Percentiles rank a stretch among this genome's conserved stretches.
Evolutionary conservation across 768 basidiomycete species (phyloP).

Genomic region (Rhizopogon vinicolor): DNA sequence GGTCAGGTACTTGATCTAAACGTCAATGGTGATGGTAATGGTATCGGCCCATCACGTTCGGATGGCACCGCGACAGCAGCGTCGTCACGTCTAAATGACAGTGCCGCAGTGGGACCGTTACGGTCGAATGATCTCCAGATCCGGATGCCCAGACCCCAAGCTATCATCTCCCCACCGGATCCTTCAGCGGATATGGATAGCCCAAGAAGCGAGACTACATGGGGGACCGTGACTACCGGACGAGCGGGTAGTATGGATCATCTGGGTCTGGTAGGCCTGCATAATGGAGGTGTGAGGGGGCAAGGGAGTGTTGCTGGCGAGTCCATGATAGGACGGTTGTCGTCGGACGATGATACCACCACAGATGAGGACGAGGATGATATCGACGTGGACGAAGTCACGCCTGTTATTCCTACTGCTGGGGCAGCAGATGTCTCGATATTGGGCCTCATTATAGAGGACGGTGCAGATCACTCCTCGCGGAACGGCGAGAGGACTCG

Average conservation of each 20-base stretch:
- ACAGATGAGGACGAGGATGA: slow-evolving; percentile 14
- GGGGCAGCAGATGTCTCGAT: slow-evolving; percentile 15
- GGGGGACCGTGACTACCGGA: slow-evolving; percentile 30
- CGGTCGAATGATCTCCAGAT: neutral
- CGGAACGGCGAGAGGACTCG: slow-evolving; percentile 6
- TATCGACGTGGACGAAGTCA: slow-evolving; percentile 6
- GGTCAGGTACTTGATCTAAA: slow-evolving; percentile 14
- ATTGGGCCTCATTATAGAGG: slow-evolving; percentile 28
- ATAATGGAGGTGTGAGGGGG: slow-evolving; percentile 24
- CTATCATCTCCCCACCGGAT: slow-evolving; percentile 9
- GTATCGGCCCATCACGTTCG: slow-evolving; percentile 1
- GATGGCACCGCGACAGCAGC: slow-evolving; percentile 8
- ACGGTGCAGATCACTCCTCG: slow-evolving; percentile 19
- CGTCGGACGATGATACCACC: slow-evolving; percentile 4
- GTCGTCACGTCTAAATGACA: slow-evolving; percentile 5
- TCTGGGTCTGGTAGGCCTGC: slow-evolving; percentile 27
- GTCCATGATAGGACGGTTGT: slow-evolving; percentile 15
- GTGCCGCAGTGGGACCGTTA: slow-evolving; percentile 1
- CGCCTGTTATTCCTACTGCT: slow-evolving; percentile 16
- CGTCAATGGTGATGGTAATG: slow-evolving; percentile 13
- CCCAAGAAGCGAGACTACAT: slow-evolving; percentile 30
- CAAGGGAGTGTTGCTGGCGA: slow-evolving; percentile 16
- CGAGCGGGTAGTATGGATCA: slow-evolving; percentile 21
- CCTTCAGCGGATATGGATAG: slow-evolving; percentile 15
- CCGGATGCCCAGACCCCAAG: neutral